Evolutionary conservation across 2,329 filamentous ascomycete species (phyloP).

Genomic region (Rhynchosporium secalis): DNA sequence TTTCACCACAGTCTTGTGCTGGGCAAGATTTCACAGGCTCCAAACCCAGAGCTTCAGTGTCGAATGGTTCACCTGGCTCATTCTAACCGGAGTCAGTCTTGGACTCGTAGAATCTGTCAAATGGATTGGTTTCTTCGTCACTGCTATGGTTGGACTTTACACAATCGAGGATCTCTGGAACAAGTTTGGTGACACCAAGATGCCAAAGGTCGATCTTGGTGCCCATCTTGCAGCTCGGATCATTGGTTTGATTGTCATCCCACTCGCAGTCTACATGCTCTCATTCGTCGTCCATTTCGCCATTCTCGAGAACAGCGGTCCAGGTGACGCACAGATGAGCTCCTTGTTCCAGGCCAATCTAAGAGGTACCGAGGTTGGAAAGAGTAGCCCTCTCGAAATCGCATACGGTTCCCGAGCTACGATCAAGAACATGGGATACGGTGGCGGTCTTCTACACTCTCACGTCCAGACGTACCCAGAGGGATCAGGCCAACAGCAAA

Average conservation of each 20-base stretch:
- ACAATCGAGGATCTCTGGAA: conserved; percentile 96
- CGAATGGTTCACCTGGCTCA: conserved; percentile 94
- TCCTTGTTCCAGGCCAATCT: conserved; percentile 98
- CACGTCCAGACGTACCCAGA: conserved; percentile 96
- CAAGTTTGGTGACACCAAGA: conserved; percentile 93
- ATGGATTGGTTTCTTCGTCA: conserved; percentile 95
- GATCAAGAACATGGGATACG: conserved; percentile 99
- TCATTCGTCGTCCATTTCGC: conserved; percentile 95
- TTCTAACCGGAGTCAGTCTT: conserved; percentile 91
- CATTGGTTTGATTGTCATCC: conserved; percentile 83
- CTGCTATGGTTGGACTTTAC: conserved; percentile 91
- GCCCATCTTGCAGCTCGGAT: conserved; percentile 80
- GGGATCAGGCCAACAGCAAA: conserved; percentile 90
- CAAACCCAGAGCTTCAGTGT: conserved; percentile 82
- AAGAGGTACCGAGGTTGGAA: conserved; percentile 88
- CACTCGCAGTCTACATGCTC: conserved; percentile 88
- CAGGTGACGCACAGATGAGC: conserved; percentile 99
- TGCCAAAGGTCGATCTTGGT: conserved; percentile 75
- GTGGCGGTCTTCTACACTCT: conserved; percentile 91
- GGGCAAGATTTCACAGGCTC: conserved; percentile 92
- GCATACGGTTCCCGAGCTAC: conserved; percentile 87
- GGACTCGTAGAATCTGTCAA: conserved; percentile 99
- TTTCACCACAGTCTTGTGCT: conserved; percentile 96
- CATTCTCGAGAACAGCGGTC: conserved; percentile 88
- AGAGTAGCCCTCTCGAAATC: conserved; percentile 90